A percentile compares a stretch with the other conserved stretches of the same genome.
Evolutionary conservation across 495 filamentous ascomycete genomes (phyloP).

Genomic region (Staphylotrichum longicolle): DNA sequence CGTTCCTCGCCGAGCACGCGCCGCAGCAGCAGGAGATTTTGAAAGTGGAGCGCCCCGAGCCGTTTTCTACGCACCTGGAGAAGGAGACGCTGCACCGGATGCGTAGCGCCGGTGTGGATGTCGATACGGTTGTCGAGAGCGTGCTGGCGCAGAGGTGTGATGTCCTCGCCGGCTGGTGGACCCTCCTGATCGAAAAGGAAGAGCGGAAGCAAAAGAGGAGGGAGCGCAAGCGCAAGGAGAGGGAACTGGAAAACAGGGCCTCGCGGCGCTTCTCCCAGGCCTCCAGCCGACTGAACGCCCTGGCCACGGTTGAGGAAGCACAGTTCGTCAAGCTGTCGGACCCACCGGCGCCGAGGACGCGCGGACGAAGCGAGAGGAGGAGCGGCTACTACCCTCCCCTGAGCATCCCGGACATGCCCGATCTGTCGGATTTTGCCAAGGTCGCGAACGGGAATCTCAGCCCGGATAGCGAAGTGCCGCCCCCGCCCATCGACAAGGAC

Average conservation of each 20-base stretch:
- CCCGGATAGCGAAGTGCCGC: conserved; percentile 50
- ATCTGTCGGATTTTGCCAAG: conserved; percentile 61
- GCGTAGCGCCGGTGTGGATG: conserved; percentile 92
- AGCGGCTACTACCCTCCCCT: conserved; percentile 52
- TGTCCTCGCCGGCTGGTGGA: conserved; percentile 92
- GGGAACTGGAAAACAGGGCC: conserved; percentile 75
- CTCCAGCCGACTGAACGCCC: conserved; percentile 75
- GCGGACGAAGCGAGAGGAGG: conserved; percentile 52
- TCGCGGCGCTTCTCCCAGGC: conserved; percentile 80
- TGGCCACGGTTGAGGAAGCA: conserved; percentile 74
- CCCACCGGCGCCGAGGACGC: conserved; percentile 57
- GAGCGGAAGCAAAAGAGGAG: conserved; percentile 81
- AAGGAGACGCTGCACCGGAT: conserved; percentile 90
- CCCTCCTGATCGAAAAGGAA: conserved; percentile 90
- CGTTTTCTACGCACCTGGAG: conserved; percentile 85
- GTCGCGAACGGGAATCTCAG: conserved; percentile 36
- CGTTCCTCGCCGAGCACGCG: conserved; percentile 86
- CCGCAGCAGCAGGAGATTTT: conserved; percentile 87
- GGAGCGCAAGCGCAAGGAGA: conserved; percentile 82
- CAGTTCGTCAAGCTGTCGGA: conserved; percentile 36
- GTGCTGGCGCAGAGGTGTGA: conserved; percentile 89
- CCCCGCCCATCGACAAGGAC: conserved; percentile 74
- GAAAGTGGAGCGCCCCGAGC: conserved; percentile 75
- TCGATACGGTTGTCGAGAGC: conserved; percentile 90
- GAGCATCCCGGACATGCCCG: conserved; percentile 63